phyloP scores from a whole-genome alignment of 169 alveolate genomes.

The Plasmodium sp. region DNA sequence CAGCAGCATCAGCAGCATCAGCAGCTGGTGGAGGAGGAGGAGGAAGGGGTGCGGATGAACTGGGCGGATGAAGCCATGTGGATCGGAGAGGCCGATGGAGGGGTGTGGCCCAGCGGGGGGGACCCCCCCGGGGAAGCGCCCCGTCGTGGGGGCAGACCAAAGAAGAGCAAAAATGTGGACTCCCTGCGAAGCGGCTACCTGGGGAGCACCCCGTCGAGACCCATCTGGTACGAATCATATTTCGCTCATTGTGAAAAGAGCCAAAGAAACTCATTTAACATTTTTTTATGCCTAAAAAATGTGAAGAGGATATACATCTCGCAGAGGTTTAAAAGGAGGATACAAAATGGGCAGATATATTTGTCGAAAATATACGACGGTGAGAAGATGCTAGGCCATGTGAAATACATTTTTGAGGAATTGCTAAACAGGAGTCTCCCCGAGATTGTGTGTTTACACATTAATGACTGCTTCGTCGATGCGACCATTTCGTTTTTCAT shows the following conservation, averaged over 20 bases:
- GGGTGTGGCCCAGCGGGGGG: background rate
- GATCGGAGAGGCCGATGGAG: background rate
- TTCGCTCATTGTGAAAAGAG: conserved; percentile 9
- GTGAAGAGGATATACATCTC: background rate
- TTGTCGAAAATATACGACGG: conserved; percentile 29
- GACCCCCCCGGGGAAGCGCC: background rate
- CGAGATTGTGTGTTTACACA: conserved; percentile 11
- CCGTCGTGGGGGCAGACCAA: background rate
- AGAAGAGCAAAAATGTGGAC: background rate
- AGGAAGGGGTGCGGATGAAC: background rate
- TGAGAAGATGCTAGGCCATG: conserved; percentile 10
- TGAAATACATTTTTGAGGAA: conserved; percentile 28
- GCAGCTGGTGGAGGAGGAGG: background rate
- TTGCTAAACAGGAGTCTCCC: conserved; percentile 5
- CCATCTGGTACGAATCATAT: background rate
- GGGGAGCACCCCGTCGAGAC: background rate
- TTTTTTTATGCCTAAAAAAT: conserved; percentile 44
- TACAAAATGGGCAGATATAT: conserved; percentile 26
- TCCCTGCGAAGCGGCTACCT: background rate
- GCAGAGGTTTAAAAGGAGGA: conserved; percentile 29
- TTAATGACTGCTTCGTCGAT: conserved; percentile 57
- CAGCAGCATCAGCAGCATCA: too few species aligned
- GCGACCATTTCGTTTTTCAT: conserved; percentile 20
- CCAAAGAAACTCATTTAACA: conserved; percentile 14
- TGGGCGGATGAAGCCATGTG: background rate